Conservation (phyloP, 108 stramenopile species). For the Cyclostephanos invisitatus region DNA sequence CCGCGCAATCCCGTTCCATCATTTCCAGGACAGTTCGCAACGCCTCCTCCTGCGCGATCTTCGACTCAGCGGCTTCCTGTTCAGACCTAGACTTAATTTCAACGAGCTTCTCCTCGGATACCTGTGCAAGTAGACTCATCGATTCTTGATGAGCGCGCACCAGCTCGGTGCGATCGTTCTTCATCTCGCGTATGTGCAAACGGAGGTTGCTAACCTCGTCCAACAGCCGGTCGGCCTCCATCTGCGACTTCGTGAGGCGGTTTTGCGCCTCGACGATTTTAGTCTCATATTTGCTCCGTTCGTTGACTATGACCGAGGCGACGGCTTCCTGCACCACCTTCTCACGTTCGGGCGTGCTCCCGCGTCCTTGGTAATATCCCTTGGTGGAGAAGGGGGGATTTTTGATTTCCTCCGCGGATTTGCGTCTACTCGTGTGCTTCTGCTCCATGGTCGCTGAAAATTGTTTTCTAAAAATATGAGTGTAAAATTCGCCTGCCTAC, state of each 20-base stretch:
- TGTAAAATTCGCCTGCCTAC: too few relatives aligned
- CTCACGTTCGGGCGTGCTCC: conserved; percentile 1
- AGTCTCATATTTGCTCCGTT: conserved; percentile 18
- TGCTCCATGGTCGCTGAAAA: too few relatives aligned
- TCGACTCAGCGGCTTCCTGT: conserved; percentile 31
- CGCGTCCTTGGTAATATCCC: too few relatives aligned
- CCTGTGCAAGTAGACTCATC: conserved; percentile 47
- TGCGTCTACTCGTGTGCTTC: too few relatives aligned
- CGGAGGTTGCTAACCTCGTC: conserved; percentile 49
- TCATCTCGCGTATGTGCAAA: conserved; percentile 49
- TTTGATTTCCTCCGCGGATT: too few relatives aligned
- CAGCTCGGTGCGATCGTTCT: conserved; percentile 44
- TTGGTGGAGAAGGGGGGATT: too few relatives aligned
- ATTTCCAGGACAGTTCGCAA: conserved; percentile 52
- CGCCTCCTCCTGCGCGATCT: conserved; percentile 51
- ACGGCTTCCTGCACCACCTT: conserved; percentile 15
- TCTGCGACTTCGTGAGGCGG: conserved; percentile 43
- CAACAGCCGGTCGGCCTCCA: conserved; percentile 43
- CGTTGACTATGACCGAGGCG: conserved; percentile 10
- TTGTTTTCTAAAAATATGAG: too few relatives aligned
- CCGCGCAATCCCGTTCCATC: conserved; percentile 55
- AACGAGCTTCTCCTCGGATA: conserved; percentile 46
- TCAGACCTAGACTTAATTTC: conserved; percentile 41
- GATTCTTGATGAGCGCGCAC: conserved; percentile 49
- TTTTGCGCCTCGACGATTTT: conserved; percentile 16